These are phyloP conservation scores for Fragaria ananassa DNA, from an alignment of 306 rosid species.

Conservation along the genomic window DNA sequence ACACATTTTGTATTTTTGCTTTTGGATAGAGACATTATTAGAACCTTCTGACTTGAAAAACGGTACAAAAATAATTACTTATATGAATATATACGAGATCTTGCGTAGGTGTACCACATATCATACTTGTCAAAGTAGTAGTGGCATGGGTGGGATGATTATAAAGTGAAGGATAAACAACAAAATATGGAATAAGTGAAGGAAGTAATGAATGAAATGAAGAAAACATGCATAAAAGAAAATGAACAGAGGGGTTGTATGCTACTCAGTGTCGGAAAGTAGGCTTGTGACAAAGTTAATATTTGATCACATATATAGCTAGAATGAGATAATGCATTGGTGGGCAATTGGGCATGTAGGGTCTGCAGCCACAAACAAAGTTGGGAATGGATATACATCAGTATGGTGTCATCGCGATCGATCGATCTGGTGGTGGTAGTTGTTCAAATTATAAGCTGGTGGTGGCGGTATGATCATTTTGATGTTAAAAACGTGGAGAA, in stretches of 20 bases:
- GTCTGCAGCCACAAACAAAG: slow-evolving; percentile 17
- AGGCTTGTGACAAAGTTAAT: slow-evolving; percentile 4
- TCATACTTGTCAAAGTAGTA: too few species aligned
- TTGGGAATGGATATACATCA: slow-evolving; percentile 11
- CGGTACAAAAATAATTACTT: background rate
- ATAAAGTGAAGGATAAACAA: too few species aligned
- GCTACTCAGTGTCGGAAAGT: background rate
- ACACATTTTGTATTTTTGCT: too few species aligned
- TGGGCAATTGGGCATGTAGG: slow-evolving; percentile 18
- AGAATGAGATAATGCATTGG: background rate
- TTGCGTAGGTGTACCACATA: too few species aligned
- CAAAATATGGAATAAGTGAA: too few species aligned
- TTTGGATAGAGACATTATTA: background rate
- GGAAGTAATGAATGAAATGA: slow-evolving; percentile 16
- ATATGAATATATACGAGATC: too few species aligned
- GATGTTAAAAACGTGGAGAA: slow-evolving; percentile 20
- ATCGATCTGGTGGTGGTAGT: background rate
- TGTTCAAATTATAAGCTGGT: background rate
- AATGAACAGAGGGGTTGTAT: slow-evolving; percentile 6
- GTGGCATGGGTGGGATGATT: too few species aligned
- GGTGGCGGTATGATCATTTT: slow-evolving; percentile 5
- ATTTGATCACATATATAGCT: background rate
- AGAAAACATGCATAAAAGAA: background rate
- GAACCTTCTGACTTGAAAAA: background rate
- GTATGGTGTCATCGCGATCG: background rate